Conservation (phyloP, 2,329 filamentous ascomycete species). For the Immersiporthe knoxdaviesiana region DNA sequence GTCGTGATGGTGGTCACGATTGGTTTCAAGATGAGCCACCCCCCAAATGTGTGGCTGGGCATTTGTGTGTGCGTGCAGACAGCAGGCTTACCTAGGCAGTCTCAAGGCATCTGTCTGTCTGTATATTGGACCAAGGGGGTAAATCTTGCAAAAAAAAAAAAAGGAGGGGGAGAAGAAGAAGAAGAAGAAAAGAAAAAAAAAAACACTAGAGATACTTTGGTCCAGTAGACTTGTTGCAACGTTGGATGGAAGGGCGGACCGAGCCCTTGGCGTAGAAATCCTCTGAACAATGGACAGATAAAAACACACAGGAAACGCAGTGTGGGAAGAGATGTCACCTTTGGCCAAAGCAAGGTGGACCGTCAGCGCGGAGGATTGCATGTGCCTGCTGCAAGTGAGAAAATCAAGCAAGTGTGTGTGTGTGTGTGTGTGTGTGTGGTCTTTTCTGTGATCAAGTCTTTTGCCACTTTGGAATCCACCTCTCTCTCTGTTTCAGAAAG, state of each 20-base stretch:
- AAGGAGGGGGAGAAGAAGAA: not conserved
- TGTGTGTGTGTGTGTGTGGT: not conserved
- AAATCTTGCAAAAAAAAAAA: too few species aligned
- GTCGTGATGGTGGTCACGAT: not conserved
- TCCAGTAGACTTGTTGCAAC: not conserved
- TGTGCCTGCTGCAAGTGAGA: not conserved
- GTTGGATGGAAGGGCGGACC: not conserved
- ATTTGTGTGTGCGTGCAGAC: not conserved
- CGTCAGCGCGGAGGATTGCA: conserved; percentile 1
- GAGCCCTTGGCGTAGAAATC: conserved; percentile 5
- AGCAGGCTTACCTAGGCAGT: not conserved
- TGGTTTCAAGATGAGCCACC: not conserved
- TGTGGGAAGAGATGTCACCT: not conserved
- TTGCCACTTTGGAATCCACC: not conserved
- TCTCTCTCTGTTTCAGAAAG: not conserved
- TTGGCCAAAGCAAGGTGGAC: not conserved
- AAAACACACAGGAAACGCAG: not conserved
- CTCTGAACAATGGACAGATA: not conserved
- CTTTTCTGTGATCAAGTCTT: too few species aligned
- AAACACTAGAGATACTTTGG: not conserved
- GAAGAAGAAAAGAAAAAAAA: too few species aligned
- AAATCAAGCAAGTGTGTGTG: not conserved
- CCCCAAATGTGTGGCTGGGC: not conserved
- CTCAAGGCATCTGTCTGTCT: not conserved
- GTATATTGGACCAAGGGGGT: not conserved